A percentile compares a stretch with the other conserved stretches of the same genome.
Conservation (phyloP, 2,329 filamentous ascomycete genomes). For the Penicillium sp. region DNA sequence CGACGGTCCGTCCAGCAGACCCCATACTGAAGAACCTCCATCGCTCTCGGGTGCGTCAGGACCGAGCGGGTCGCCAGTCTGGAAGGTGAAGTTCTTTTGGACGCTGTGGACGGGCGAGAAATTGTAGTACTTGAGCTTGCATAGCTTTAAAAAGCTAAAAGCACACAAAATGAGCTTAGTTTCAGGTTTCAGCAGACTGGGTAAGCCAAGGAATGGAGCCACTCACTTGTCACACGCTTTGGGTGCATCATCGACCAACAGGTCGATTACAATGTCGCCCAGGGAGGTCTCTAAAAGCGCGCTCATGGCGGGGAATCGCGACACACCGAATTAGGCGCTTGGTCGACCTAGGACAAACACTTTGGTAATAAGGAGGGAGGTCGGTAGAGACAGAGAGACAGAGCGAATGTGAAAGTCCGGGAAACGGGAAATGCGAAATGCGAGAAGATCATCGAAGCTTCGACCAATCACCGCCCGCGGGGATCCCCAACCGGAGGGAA, state of each 20-base stretch:
- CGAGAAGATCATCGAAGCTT: constrained; percentile 11
- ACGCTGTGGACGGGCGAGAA: constrained; percentile 86
- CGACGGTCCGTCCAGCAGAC: constrained; percentile 59
- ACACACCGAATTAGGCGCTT: neutral
- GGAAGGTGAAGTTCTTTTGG: constrained; percentile 91
- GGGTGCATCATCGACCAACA: constrained; percentile 79
- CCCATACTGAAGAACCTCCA: constrained; percentile 91
- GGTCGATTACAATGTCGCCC: constrained; percentile 89
- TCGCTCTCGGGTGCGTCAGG: constrained; percentile 76
- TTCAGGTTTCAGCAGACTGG: constrained; percentile 46
- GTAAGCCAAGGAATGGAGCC: constrained; percentile 4
- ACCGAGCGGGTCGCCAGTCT: constrained; percentile 88
- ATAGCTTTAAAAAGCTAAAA: constrained; percentile 87
- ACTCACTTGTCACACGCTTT: constrained; percentile 90
- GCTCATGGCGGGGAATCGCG: constrained; percentile 54
- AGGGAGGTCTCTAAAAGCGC: constrained; percentile 86
- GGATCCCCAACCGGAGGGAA: constrained; percentile 2
- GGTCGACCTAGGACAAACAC: neutral
- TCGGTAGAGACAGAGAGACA: constrained; percentile 2
- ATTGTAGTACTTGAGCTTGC: constrained; percentile 99
- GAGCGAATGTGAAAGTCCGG: constrained; percentile 1
- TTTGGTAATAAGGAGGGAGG: neutral
- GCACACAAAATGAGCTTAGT: constrained; percentile 43
- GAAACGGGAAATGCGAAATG: neutral
- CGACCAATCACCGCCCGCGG: constrained; percentile 13